Conservation (phyloP, 805 yeast genomes). For the Metschnikowia gruessii region DNA sequence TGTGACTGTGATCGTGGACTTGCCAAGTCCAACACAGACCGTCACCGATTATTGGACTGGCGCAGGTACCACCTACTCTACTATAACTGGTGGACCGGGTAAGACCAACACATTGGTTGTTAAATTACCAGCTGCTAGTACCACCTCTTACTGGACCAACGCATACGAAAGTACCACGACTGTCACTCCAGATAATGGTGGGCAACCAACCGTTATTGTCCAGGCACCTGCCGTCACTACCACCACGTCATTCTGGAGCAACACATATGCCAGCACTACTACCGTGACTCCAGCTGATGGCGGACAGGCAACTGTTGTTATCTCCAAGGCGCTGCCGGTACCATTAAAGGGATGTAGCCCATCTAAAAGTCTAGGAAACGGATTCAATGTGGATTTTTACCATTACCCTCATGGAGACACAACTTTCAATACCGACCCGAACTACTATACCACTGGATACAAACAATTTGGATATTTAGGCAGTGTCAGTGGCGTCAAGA, state of each 20-base stretch:
- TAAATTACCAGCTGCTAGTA: slow-evolving; percentile 14
- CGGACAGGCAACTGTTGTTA: slow-evolving; percentile 10
- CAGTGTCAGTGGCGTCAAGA: slow-evolving; percentile 2
- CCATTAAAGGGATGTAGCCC: too few species aligned
- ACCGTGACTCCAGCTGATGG: slow-evolving; percentile 1
- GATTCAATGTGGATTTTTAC: slow-evolving; percentile 7
- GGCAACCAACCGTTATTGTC: slow-evolving; percentile 13
- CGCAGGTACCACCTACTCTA: slow-evolving; percentile 7
- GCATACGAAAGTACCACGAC: not conserved
- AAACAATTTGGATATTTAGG: slow-evolving; percentile 1
- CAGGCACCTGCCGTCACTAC: too few species aligned
- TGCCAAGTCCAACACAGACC: slow-evolving; percentile 16
- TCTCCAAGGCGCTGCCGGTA: too few species aligned
- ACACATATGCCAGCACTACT: not conserved
- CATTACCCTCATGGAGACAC: slow-evolving; percentile 3
- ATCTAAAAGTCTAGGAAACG: not conserved
- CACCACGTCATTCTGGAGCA: not conserved
- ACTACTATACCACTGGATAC: slow-evolving; percentile 7
- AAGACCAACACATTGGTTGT: slow-evolving; percentile 16
- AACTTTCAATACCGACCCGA: slow-evolving; percentile 2
- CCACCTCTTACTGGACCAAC: not conserved
- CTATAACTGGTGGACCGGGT: slow-evolving; percentile 8
- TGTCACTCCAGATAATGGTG: slow-evolving; percentile 1
- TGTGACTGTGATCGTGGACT: slow-evolving; percentile 15
- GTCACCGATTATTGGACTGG: slow-evolving; percentile 19